Conservation (phyloP, 2,329 filamentous ascomycete species). For the Colletotrichum shisoi region DNA sequence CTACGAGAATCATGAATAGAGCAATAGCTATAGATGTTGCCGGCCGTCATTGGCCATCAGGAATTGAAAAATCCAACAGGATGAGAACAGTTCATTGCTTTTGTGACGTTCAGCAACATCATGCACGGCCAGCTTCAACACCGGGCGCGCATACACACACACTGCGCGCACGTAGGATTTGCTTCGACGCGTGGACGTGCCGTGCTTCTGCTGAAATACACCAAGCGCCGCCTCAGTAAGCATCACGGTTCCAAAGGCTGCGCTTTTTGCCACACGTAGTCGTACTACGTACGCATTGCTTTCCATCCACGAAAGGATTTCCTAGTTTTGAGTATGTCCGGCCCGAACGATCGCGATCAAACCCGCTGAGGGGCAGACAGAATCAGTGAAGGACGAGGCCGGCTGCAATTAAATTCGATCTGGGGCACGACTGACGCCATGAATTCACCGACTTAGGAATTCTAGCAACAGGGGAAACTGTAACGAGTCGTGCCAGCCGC, state of each 20-base stretch:
- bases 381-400: conserved; percentile 54
- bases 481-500: conserved; percentile 73
- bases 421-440: conserved; percentile 81
- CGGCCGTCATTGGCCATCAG: neutral
- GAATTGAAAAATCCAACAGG: conserved; percentile 18
- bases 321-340: conserved; percentile 51
- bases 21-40: conserved; percentile 32
- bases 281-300: neutral
- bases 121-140: neutral
- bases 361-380: conserved; percentile 7
- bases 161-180: too few relatives aligned
- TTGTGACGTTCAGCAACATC: neutral
- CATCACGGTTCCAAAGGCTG: neutral
- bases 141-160: too few relatives aligned
- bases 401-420: conserved; percentile 81
- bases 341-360: conserved; percentile 47
- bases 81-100: too few relatives aligned
- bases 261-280: neutral
- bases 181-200: too few relatives aligned
- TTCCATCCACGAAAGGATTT: too few relatives aligned
- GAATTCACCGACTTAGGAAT: conserved; percentile 64
- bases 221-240: too few relatives aligned
- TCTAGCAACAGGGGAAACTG: conserved; percentile 82
- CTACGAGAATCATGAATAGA: conserved; percentile 37
- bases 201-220: too few relatives aligned